Evolutionary conservation across 768 basidiomycete species (phyloP).

Genomic region (Auricularia sp.): DNA sequence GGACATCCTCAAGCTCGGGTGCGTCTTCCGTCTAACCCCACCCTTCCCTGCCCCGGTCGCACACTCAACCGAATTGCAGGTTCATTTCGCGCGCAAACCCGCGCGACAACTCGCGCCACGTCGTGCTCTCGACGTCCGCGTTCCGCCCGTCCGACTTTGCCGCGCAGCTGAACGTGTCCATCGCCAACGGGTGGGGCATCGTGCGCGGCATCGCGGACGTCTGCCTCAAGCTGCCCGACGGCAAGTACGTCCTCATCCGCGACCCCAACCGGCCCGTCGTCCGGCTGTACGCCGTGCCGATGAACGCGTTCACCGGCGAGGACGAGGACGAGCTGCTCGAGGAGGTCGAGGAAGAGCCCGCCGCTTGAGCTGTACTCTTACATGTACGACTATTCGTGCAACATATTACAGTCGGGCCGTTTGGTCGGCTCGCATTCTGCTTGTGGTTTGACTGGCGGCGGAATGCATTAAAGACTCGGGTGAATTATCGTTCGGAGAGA

Average conservation of each 20-base stretch:
- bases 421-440: no score
- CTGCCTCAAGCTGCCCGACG: conserved; percentile 94
- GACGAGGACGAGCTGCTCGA: conserved; percentile 53
- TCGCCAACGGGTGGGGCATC: conserved; percentile 97
- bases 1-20: conserved; percentile 97
- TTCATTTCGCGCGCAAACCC: conserved; percentile 83
- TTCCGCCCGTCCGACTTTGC: conserved; percentile 94
- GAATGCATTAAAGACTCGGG: no score
- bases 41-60: no score
- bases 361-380: no score
- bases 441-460: no score
- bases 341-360: conserved; percentile 27
- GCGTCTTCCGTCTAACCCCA: conserved; percentile 18
- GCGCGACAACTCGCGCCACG: conserved; percentile 90
- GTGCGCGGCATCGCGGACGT: conserved; percentile 90
- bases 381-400: no score
- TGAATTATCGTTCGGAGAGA: no score
- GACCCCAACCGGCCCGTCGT: conserved; percentile 98
- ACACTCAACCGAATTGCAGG: no score
- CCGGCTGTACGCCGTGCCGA: conserved; percentile 87
- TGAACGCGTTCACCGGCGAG: conserved; percentile 72
- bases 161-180: conserved; percentile 85
- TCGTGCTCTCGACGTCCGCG: conserved; percentile 89
- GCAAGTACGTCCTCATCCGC: conserved; percentile 94
- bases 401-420: no score